These are phyloP conservation scores for Crucibulum laeve DNA, from an alignment of 768 basidiomycete genomes.

Conservation along the genomic window DNA sequence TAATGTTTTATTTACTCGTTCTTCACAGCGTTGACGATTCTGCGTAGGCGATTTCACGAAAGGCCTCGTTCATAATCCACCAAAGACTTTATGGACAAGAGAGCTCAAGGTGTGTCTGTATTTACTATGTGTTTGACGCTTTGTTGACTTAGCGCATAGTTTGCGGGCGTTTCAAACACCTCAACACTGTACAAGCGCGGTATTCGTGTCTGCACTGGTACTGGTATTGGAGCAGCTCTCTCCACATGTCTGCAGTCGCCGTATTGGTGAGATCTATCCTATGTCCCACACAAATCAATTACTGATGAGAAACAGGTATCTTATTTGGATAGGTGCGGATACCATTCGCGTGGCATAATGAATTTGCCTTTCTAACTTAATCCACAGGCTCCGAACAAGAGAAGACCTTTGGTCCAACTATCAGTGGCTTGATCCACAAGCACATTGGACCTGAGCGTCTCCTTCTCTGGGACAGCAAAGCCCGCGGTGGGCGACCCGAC, in stretches of 20 bases:
- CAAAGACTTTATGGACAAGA: conserved; percentile 71
- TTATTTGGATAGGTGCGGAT: conserved; percentile 69
- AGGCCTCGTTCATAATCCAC: conserved; percentile 65
- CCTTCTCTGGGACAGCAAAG: conserved; percentile 75
- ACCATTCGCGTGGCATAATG: background rate
- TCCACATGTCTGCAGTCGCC: conserved; percentile 77
- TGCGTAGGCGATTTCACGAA: conserved; percentile 66
- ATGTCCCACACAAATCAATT: conserved; percentile 3
- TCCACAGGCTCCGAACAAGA: conserved; percentile 69
- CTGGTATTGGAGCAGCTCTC: conserved; percentile 75
- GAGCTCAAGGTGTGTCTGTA: conserved; percentile 60
- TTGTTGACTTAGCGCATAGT: conserved; percentile 31
- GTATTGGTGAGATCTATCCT: conserved; percentile 46
- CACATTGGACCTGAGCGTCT: conserved; percentile 72
- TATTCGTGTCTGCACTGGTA: conserved; percentile 79
- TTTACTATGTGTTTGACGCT: background rate
- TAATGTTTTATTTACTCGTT: background rate
- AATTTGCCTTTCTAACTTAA: background rate
- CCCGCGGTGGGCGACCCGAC: conserved; percentile 70
- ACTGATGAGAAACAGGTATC: conserved; percentile 42
- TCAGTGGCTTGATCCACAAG: conserved; percentile 65
- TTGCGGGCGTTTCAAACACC: conserved; percentile 78
- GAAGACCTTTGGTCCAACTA: conserved; percentile 70
- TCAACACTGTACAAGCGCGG: conserved; percentile 77
- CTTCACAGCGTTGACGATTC: background rate